Base-by-base conservation (phyloP, 2,329 filamentous ascomycete genomes). In the Alternaria incomplexa region DNA sequence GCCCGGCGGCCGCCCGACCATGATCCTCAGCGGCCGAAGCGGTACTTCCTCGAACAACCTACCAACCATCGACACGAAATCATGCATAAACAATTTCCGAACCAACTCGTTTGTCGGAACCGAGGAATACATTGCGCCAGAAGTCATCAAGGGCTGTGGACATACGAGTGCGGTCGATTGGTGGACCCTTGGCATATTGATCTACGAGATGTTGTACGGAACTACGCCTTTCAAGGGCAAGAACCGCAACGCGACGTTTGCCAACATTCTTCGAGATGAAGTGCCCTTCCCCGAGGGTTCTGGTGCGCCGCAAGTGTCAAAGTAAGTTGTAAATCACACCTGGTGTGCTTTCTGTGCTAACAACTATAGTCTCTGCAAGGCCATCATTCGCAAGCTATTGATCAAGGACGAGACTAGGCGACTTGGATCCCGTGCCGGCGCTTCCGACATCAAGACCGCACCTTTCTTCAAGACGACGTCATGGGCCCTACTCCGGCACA, bases 201-300 rank as follows among this genome's bases (percentile, higher is more conserved):
- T 99, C 60, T 99, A 98, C 80, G 96, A 99, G 81, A 99, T 99
- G 96, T 86, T 99, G 36, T 99, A 95, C 82, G 96, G 96, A 58
- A 99, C 95, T 0, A 99, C 96, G 0, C 96, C 96, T 1, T 99
- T 99, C 87, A 99, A 99, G 85, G 96, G 96, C 72, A 98, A 99
- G 88, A 99, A 97, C 81, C 89, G 96, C 43, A 99, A 98, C 74
- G 93, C 94, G 13, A 99, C 96, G 0, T 99, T 99, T 83, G 95
- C 94, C 64, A 99, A 98, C 78, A 99, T 99, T 70, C 81, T 99
- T 66, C 87, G 94, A 56, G 96, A 99, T 79, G 96, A 99, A 69
- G 96, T 97, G 64, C 92, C 93, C 6, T 99, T 99, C 82, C 94
- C 96, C 0, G 96, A 99, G 74, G 91, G 96, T 71, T 88, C 90